Percentiles rank a stretch among this genome's conserved stretches.
phyloP scores from a whole-genome alignment of 1,139 yeast species.

The Geotrichum fermentans region DNA sequence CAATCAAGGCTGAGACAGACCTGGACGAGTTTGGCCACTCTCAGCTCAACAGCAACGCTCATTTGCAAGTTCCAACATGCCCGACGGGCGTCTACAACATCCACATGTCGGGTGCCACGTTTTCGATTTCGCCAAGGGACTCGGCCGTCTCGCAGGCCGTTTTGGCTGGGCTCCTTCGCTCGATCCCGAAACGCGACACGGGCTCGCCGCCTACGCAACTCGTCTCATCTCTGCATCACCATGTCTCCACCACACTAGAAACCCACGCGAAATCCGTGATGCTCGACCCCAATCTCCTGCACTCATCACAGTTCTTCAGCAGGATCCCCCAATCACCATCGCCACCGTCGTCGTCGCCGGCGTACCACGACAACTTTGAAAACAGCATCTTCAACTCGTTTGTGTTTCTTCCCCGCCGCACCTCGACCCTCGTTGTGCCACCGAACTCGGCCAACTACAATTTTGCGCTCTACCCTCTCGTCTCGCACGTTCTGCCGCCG shows the following conservation, averaged over 20 bases:
- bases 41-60: not conserved
- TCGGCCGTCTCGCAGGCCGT: not conserved
- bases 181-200: not conserved
- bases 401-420: constrained; percentile 20
- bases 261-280: not conserved
- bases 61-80: not conserved
- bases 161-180: not conserved
- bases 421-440: constrained; percentile 22
- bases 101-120: not conserved
- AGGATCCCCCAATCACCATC: not conserved
- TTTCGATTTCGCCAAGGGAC: constrained; percentile 2
- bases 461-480: constrained; percentile 27
- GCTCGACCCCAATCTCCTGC: not conserved
- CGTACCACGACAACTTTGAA: not conserved
- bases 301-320: not conserved
- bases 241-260: not conserved
- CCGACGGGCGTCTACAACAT: not conserved
- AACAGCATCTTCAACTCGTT: constrained; percentile 24
- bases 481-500: constrained; percentile 27
- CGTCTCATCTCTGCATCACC: not conserved
- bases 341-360: not conserved
- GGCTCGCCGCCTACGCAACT: not conserved
- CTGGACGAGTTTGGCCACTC: not conserved
- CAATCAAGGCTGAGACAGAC: constrained; percentile 10
- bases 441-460: constrained; percentile 28